These are phyloP conservation scores for Septoria linicola DNA, from an alignment of 2,329 filamentous ascomycete species.

Conservation along the genomic window DNA sequence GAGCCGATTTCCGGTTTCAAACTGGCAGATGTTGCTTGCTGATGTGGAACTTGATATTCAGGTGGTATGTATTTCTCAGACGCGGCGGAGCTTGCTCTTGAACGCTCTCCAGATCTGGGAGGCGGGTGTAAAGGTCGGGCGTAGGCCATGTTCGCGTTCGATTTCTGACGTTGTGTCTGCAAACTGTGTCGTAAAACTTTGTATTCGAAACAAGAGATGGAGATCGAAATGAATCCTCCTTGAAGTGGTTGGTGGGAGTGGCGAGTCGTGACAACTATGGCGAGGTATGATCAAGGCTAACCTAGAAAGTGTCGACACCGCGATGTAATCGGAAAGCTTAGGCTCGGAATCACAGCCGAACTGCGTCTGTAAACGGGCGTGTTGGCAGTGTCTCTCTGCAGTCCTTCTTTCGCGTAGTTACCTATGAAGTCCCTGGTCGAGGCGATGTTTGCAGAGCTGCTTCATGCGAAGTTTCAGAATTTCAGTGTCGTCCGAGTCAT, in stretches of 20 bases:
- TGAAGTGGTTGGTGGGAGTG: background rate
- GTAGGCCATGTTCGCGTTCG: constrained; percentile 6
- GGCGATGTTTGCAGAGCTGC: no score
- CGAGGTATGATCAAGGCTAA: no score
- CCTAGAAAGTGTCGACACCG: constrained; percentile 3
- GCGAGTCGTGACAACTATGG: no score
- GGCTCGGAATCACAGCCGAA: background rate
- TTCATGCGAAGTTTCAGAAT: no score
- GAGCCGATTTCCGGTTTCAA: constrained; percentile 4
- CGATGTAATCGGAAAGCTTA: constrained; percentile 5
- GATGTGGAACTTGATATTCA: constrained; percentile 1
- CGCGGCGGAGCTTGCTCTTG: constrained; percentile 13
- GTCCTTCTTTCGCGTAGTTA: no score
- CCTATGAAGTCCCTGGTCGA: no score
- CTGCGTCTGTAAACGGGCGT: background rate
- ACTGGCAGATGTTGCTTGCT: background rate
- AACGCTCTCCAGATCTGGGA: background rate
- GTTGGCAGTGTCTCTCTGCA: no score
- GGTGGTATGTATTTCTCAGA: constrained; percentile 16
- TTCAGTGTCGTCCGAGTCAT: no score
- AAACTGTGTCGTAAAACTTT: constrained; percentile 5
- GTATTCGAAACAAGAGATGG: background rate
- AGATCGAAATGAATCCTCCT: no score
- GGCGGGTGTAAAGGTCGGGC: constrained; percentile 5
- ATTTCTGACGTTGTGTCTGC: no score